These are phyloP conservation scores for Gentiana dahurica DNA, from an alignment of 257 asterid genomes.

Conservation along the genomic window DNA sequence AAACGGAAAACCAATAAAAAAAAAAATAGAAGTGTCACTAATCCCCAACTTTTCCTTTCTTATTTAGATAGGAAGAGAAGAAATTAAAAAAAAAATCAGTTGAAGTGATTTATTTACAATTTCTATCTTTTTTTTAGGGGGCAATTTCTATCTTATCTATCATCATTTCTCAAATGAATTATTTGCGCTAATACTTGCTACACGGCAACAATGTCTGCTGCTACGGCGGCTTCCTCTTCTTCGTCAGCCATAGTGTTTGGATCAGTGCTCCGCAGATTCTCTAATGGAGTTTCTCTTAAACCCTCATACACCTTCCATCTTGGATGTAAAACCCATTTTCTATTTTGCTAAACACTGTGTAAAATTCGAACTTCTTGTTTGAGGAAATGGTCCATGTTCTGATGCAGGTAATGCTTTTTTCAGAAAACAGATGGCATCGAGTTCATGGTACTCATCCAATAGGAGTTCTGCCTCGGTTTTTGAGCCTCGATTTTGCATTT, in stretches of 20 bases:
- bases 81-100: too few relatives aligned
- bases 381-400: conserved; percentile 4
- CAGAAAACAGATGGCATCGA: conserved; percentile 30
- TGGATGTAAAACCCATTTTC: conserved; percentile 23
- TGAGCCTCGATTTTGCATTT: conserved; percentile 29
- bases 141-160: too few relatives aligned
- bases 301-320: conserved; percentile 24
- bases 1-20: too few relatives aligned
- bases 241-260: conserved; percentile 44
- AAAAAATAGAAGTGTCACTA: too few relatives aligned
- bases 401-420: conserved; percentile 26
- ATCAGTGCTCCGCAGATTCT: conserved; percentile 44
- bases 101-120: too few relatives aligned
- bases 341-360: not conserved
- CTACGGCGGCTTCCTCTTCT: conserved; percentile 16
- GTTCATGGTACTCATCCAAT: conserved; percentile 32
- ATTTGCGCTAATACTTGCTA: not conserved
- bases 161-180: too few relatives aligned
- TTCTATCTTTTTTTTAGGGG: too few relatives aligned
- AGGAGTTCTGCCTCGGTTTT: conserved; percentile 24
- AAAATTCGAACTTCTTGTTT: not conserved
- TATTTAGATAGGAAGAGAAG: too few relatives aligned
- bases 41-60: too few relatives aligned
- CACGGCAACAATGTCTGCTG: not conserved
- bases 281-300: conserved; percentile 55